phyloP scores from a whole-genome alignment of 2,329 filamentous ascomycete species.

The Arachnomyces sp. region DNA sequence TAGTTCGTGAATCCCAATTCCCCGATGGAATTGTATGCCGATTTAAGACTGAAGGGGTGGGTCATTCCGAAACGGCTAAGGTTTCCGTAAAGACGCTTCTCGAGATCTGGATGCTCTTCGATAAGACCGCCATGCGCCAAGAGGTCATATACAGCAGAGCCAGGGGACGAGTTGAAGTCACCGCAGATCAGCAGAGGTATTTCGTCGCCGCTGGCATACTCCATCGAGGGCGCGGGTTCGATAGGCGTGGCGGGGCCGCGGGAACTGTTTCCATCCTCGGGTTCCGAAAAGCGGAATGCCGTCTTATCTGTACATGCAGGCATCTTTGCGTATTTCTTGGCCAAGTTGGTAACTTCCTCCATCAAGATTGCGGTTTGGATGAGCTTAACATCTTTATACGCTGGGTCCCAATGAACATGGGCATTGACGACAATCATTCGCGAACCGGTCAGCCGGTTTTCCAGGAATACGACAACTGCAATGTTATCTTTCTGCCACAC shows the following conservation, averaged over 20 bases:
- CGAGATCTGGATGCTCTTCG: conserved; percentile 71
- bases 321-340: conserved; percentile 74
- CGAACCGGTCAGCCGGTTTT: conserved; percentile 83
- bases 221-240: conserved; percentile 69
- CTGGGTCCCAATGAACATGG: conserved; percentile 91
- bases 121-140: conserved; percentile 71
- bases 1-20: conserved; percentile 95
- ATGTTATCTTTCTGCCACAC: conserved; percentile 99
- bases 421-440: conserved; percentile 88
- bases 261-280: conserved; percentile 31
- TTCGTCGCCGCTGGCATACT: conserved; percentile 76
- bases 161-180: conserved; percentile 86
- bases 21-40: conserved; percentile 75
- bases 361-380: conserved; percentile 93
- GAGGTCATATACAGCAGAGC: conserved; percentile 86
- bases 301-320: conserved; percentile 74
- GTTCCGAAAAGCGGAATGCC: conserved; percentile 43
- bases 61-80: conserved; percentile 88
- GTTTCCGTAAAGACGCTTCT: conserved; percentile 76
- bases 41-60: conserved; percentile 89
- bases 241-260: conserved; percentile 39
- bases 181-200: conserved; percentile 88
- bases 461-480: conserved; percentile 81
- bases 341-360: conserved; percentile 79
- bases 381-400: conserved; percentile 85